Conservation (phyloP, 257 asterid genomes). For the Petunia secreta region DNA sequence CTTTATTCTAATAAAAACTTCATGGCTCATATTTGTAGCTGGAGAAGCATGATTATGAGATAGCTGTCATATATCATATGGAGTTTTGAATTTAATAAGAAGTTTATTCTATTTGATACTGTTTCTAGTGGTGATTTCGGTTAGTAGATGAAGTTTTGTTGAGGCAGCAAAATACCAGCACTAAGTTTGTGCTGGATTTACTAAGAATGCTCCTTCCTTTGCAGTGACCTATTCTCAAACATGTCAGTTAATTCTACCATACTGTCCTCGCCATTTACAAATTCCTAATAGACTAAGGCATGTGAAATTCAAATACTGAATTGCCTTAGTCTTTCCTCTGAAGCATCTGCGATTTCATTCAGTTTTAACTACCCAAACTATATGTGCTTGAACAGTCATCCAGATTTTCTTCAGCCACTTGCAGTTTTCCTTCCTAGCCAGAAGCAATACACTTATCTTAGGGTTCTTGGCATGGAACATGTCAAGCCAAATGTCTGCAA, state of each 20-base stretch:
- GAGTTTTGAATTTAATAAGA: neutral
- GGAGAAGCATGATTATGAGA: neutral
- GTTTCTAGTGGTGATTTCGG: constrained; percentile 1
- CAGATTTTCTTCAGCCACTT: neutral
- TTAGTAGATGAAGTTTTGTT: constrained; percentile 1
- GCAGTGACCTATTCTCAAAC: neutral
- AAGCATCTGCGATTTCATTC: neutral
- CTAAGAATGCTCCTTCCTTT: constrained; percentile 6
- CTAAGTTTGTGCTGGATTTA: constrained; percentile 10
- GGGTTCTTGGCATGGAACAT: neutral
- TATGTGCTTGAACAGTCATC: neutral
- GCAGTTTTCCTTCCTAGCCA: neutral
- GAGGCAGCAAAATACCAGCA: neutral
- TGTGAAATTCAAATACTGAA: neutral
- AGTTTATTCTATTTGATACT: constrained; percentile 14
- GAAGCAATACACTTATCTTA: neutral
- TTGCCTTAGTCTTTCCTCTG: neutral
- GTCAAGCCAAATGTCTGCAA: neutral
- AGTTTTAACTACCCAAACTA: neutral
- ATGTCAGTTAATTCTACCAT: neutral
- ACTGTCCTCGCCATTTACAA: constrained; percentile 7
- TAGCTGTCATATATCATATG: neutral
- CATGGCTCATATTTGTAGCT: constrained; percentile 4
- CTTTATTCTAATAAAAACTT: constrained; percentile 1
- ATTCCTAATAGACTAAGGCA: neutral